Conservation (phyloP, 371 early-diverging fungal genomes). For the Mortierella sp. region DNA sequence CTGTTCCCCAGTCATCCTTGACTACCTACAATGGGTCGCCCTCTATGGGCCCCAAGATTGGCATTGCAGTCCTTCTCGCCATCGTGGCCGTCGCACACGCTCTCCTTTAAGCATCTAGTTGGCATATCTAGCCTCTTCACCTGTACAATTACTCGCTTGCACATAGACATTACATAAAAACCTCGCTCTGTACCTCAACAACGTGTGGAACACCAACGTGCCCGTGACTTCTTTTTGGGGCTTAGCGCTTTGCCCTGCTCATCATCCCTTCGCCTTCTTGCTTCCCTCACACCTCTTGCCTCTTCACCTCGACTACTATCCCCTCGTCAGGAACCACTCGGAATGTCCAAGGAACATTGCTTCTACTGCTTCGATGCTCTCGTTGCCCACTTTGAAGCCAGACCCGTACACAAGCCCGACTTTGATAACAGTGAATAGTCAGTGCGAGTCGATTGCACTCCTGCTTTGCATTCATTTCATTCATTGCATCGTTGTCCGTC, state of each 20-base stretch:
- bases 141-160: too few relatives aligned
- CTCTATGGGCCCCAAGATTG: background rate
- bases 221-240: background rate
- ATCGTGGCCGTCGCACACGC: background rate
- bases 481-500: background rate
- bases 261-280: background rate
- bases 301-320: background rate
- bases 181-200: too few relatives aligned
- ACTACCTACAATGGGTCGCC: too few relatives aligned
- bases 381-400: constrained; percentile 29
- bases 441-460: background rate
- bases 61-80: background rate
- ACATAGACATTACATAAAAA: too few relatives aligned
- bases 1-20: background rate
- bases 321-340: background rate
- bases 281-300: background rate
- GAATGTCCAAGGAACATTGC: constrained; percentile 45
- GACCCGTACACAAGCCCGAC: constrained; percentile 14
- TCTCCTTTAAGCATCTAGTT: background rate
- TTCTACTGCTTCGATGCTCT: constrained; percentile 45
- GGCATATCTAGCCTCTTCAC: background rate
- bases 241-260: background rate
- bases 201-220: too few relatives aligned
- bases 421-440: constrained; percentile 35
- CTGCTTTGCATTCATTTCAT: background rate